Evolutionary conservation across 1,139 yeast genomes (phyloP), one percentile per base, ranked within the genome.

Genomic region (Chernovozyma sophiae-reginae): DNA sequence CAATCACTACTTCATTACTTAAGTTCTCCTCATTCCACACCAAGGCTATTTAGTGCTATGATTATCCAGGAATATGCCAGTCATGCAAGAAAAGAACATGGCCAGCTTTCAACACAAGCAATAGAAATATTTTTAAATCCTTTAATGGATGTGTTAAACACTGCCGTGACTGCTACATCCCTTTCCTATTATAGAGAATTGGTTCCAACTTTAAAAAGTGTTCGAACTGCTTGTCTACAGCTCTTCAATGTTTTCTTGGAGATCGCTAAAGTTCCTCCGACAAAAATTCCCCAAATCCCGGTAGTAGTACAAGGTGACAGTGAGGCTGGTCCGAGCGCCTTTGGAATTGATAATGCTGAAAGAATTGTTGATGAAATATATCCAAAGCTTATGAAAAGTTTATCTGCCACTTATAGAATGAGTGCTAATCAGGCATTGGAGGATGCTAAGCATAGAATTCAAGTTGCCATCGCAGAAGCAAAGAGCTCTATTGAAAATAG

Each of bases 271-370:
- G 60, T 89, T 14, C 69, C 94, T 2, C 77, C 81, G n/a, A 72
- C 77, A 29, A 86, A 85, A 55, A 61, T 89, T 12, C 97, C 97
- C 0, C 85, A 79, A 41, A 60, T 94, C 25, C 95, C 98, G 0
- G 81, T 87, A 4, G 81, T 90, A 14, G 96, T 90, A 4, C 94
- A 87, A 57, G 98, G 98, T 25, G 98, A 92, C 55, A 71, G 81
- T 1, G 96, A 86, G 44, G 96, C 97, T 4, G 97, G 97, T 1
- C 90, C 96, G 1, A 90, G 83, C 48, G 97, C 97, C 0, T 94
- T 94, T 60, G 77, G 87, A 10, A 58, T 92, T 33, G 84, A 75
- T 30, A 77, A 78, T 47, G 97, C 97, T 1, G 84, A 83, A 42
- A 75, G 77, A 46, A 74, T 90, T 7, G 68, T 82, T 24, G 66